Evolutionary conservation across 805 yeast species (phyloP), one percentile per base, ranked within the genome.

Genomic region (Starmerella ratchasimensis): DNA sequence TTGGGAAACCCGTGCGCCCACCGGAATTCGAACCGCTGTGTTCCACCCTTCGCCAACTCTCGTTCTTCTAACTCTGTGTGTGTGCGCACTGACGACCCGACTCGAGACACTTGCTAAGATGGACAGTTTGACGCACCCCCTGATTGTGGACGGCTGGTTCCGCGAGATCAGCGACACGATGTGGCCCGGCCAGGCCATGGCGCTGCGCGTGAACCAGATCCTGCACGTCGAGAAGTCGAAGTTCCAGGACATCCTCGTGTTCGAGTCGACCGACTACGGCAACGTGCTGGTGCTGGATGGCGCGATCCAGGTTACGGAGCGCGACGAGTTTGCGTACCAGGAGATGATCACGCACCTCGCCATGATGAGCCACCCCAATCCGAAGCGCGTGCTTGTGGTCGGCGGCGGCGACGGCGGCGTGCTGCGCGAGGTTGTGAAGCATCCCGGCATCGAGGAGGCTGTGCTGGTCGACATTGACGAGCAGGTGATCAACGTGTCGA

Each of bases 361-460:
- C 5, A 56, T 90, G 61, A 80, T 78, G 72, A 75, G 90, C 37
- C 97, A 90, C 64, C 86, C 94, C 52, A 76, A 81, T 65, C 97
- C 97, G 41, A 82, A 81, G 69, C 77, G 71, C 53, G 96, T 93
- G 18, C 68, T 88, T 39, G 97, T 88, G 46, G 80, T 88, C 55
- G 98, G 98, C 42, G 98, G 98, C 48, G 98, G 98, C 56, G 98
- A 88, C 60, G 98, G 98, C 52, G 97, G 97, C 62, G 97, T 88
- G 36, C 71, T 88, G 54, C 75, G 97, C 64, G 97, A 88, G 63
- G 70, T 86, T 56, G 81, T 84, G 56, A 88, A 88, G 64, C 95
- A 88, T 63, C 75, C 71, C 36, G 60, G 71, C 43, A 82, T 88
- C 38, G 94, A 84, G 60, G 79, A 78, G 62, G 94, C 93, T 33